Base-by-base conservation (phyloP, 2,329 filamentous ascomycete genomes). In the Arthrinium puccinioides region DNA sequence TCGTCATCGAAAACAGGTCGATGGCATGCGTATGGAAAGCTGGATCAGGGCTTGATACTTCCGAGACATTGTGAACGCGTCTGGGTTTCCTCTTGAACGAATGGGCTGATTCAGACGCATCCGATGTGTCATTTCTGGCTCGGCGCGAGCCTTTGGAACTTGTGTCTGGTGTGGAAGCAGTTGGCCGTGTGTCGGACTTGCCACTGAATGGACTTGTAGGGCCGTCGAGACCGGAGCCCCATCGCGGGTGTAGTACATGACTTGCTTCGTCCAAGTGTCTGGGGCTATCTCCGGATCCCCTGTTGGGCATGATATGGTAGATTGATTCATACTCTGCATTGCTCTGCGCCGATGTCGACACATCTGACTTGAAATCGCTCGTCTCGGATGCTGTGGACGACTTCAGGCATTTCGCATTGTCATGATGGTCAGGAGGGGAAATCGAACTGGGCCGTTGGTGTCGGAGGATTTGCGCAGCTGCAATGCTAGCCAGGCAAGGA, bases 21-120 rank as follows among this genome's bases (percentile, higher is more conserved):
- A 28, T 15, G 6, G 23, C 23, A 34, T 27, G 25, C 15, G 14
- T 28, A 25, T 31, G 38, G 28, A 10, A 9, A 25, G 27, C 16
- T 14, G 38, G 33, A 10, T 44, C 38, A 9, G 37, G 27, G 15
- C 43, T 31, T 4, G 52, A 52, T 9, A 30, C 44, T 39, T 56
- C 53, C 5, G 54, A 55, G 6, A 55, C 48, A 36, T 53, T 36
- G 29, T 56, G 51, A 25, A 39, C 38, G n/a, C 44, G 46, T 24
- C 42, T 51, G 21, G 53, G 49, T 16, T 48, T 53, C 31, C 47
- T 42, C 32, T 48, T 51, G 10, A 43, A 42, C 50, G 44, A 53
- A 31, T 27, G 48, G 39, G 51, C 45, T n/a, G 50, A 50, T 14
- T 44, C 50, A 16, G 46, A 43, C 14, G 21, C 13, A 9, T 4